Evolutionary conservation across 2,329 filamentous ascomycete species (phyloP), one percentile per base, ranked within the genome.

Genomic region (Nannizzia gypsea): DNA sequence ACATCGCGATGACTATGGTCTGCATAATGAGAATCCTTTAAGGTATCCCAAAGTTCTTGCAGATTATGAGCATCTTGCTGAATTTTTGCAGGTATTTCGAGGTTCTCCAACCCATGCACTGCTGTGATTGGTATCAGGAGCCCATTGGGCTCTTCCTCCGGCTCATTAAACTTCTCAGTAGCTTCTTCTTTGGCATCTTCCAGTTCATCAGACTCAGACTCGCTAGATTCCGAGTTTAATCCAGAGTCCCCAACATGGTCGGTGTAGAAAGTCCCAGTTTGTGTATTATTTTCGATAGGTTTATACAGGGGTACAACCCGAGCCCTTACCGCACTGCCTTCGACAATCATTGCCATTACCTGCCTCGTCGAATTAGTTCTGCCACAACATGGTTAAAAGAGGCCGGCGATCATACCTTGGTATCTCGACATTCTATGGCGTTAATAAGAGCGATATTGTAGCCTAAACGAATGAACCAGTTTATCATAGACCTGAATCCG

Each of bases 391-490:
- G 48, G 26, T 13, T 36, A 26, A 31, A 59, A 22, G n/a, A 2
- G 34, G 6, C 20, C 17, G 20, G 56, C 22, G 28, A 36, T 59
- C 66, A 42, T 64, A 82, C 81, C 70, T 87, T 87, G 1, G 83
- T 85, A 66, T 87, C 85, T 56, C 75, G 73, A 65, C 82, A 86
- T 57, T 84, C 80, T 9, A 88, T 68, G 36, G 78, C 80, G 61
- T 89, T 85, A 48, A 88, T 76, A 24, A 88, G 72, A 1, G 82
- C 83, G 4, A 86, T 75, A 66, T 83, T 86, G 67, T 80, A 83
- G 0, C 82, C 80, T n/a, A 74, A 71, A 0, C 67, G 68, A 57
- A 83, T 76, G 61, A 87, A 80, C 60, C 74, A 77, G 59, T 79
- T 76, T 42, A 87, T 82, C 66, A 83, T 75, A 3, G 70, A 67